phyloP scores from a whole-genome alignment of 345 rosid genomes.

The Trapa bicornis region DNA sequence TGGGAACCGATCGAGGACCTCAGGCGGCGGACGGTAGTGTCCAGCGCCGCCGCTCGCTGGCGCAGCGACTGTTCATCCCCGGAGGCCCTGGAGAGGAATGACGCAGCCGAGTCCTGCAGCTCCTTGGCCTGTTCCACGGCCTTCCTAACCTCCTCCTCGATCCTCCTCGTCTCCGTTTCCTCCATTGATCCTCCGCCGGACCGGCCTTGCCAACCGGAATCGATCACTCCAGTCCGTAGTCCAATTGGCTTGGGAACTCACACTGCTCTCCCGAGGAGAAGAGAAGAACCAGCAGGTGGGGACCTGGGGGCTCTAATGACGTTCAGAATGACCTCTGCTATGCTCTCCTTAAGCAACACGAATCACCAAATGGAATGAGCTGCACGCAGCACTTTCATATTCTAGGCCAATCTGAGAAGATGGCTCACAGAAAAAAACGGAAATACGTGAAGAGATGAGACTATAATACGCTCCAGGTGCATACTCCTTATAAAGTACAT shows the following conservation, averaged over 20 bases:
- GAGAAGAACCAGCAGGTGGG: not conserved
- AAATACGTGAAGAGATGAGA: not conserved
- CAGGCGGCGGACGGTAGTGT: conserved; percentile 61
- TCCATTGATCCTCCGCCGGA: conserved; percentile 9
- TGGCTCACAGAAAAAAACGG: not conserved
- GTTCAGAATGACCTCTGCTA: not conserved
- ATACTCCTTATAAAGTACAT: not conserved
- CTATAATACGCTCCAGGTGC: not conserved
- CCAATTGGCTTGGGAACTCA: not conserved
- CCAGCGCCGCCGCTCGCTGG: conserved; percentile 52
- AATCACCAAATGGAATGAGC: not conserved
- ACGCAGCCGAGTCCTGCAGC: conserved; percentile 59
- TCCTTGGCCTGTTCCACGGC: conserved; percentile 61
- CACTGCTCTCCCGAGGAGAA: not conserved
- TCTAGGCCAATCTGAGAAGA: not conserved
- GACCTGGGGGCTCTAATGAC: not conserved
- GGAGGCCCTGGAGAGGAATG: conserved; percentile 33
- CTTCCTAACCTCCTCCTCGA: conserved; percentile 53
- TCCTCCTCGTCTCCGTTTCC: conserved; percentile 13
- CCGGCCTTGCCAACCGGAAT: too few species aligned
- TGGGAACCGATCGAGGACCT: conserved; percentile 23
- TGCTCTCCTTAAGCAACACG: not conserved
- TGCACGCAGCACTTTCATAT: not conserved
- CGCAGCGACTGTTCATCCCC: conserved; percentile 58
- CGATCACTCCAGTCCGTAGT: not conserved